These are phyloP conservation scores for Corymbia maculata DNA, from an alignment of 345 rosid species.

Conservation along the genomic window DNA sequence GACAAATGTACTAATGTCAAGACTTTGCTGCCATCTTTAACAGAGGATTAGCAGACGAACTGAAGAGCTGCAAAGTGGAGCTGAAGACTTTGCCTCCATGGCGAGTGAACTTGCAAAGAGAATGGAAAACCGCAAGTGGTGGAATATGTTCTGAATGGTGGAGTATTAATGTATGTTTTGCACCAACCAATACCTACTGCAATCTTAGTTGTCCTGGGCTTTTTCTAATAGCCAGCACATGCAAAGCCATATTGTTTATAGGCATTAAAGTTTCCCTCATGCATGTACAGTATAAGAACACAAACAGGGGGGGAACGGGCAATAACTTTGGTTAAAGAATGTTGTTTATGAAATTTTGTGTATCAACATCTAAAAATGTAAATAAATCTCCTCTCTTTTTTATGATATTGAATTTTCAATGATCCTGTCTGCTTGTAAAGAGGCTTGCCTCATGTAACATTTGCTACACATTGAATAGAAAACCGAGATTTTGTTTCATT, in stretches of 20 bases:
- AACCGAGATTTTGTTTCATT: background rate
- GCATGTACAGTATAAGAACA: background rate
- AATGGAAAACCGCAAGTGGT: constrained; percentile 94
- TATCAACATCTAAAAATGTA: background rate
- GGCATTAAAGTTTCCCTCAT: background rate
- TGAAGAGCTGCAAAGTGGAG: constrained; percentile 69
- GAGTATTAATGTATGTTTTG: background rate
- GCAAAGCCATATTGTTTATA: background rate
- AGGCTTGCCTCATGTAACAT: background rate
- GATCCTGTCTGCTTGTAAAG: background rate
- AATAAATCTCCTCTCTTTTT: background rate
- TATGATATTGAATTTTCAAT: background rate
- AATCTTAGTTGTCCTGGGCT: background rate
- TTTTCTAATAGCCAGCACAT: background rate
- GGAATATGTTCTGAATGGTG: constrained; percentile 18
- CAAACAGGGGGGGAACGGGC: background rate
- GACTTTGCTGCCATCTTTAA: background rate
- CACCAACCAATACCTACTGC: background rate
- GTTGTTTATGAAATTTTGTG: background rate
- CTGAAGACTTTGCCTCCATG: constrained; percentile 69
- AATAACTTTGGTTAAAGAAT: background rate
- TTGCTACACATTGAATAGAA: background rate
- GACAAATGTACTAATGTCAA: background rate
- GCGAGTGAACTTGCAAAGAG: constrained; percentile 69
- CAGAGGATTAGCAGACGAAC: constrained; percentile 63